Evolutionary conservation across 139 green algal genomes (phyloP).

Genomic region (Microglena sp.): DNA sequence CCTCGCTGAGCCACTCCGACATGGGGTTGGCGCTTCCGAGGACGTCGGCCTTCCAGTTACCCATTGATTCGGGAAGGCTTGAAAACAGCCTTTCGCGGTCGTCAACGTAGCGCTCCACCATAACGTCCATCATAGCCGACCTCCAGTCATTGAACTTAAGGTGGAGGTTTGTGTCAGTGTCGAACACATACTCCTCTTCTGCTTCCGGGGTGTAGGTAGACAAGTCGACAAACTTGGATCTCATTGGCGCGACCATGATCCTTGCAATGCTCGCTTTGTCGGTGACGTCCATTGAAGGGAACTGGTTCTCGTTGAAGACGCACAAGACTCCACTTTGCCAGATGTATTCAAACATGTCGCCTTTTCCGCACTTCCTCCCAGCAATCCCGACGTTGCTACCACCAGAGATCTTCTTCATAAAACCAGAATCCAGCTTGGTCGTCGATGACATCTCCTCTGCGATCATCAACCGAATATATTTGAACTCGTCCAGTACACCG

Average conservation of each 20-base stretch:
- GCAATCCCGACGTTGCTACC: not conserved
- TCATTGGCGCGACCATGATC: slow-evolving; percentile 2
- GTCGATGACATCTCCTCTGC: not conserved
- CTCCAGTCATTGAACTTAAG: too few species aligned
- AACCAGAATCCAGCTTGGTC: not conserved
- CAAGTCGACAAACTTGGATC: slow-evolving; percentile 9
- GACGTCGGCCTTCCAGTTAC: too few species aligned
- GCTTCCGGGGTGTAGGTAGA: not conserved
- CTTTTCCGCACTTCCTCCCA: not conserved
- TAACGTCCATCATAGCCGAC: too few species aligned
- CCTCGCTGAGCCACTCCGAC: too few species aligned
- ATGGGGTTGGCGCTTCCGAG: too few species aligned
- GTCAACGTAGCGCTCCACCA: too few species aligned
- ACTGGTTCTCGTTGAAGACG: slow-evolving; percentile 8
- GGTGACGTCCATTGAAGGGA: not conserved
- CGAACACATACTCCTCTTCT: not conserved
- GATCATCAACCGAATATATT: not conserved
- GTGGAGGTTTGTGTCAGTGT: too few species aligned
- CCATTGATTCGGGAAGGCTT: too few species aligned
- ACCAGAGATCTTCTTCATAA: not conserved
- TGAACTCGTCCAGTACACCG: not conserved
- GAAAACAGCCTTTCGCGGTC: too few species aligned
- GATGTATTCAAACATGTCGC: not conserved
- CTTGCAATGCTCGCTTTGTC: not conserved
- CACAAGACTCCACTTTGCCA: slow-evolving; percentile 1